A percentile compares a stretch with the other conserved stretches of the same genome.
These are phyloP conservation scores for Trichosporon ovoides DNA, from an alignment of 1,284 basidiomycete genomes.

Conservation along the genomic window DNA sequence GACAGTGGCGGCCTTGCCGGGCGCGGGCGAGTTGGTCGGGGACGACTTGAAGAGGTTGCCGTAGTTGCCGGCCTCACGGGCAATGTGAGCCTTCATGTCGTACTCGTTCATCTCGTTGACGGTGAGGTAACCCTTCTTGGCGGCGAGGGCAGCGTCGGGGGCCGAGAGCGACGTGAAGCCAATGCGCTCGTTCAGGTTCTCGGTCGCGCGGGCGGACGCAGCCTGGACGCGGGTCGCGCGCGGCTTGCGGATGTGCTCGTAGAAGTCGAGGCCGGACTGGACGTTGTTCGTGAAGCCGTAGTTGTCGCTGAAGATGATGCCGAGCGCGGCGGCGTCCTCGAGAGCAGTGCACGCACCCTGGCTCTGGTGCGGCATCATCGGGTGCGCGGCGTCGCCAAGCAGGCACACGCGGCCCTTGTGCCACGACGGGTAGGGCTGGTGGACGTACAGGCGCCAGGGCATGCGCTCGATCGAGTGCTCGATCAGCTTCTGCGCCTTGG, in stretches of 20 bases:
- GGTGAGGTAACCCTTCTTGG: slow-evolving; percentile 44
- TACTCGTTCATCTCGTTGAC: slow-evolving; percentile 40
- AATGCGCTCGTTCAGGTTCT: slow-evolving; percentile 49
- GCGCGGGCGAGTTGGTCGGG: background rate
- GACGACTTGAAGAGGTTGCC: slow-evolving; percentile 10
- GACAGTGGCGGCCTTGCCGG: background rate
- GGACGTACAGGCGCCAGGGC: slow-evolving; percentile 48
- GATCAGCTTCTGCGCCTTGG: slow-evolving; percentile 40
- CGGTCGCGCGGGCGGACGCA: slow-evolving; percentile 40
- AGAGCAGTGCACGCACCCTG: slow-evolving; percentile 41
- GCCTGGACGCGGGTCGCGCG: slow-evolving; percentile 47
- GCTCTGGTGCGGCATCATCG: slow-evolving; percentile 41
- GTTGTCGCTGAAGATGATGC: slow-evolving; percentile 33
- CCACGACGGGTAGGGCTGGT: slow-evolving; percentile 43
- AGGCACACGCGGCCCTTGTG: slow-evolving; percentile 36
- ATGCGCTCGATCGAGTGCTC: slow-evolving; percentile 42
- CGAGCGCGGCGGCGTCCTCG: slow-evolving; percentile 43
- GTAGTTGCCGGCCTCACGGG: slow-evolving; percentile 12
- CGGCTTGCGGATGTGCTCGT: slow-evolving; percentile 46
- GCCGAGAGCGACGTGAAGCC: slow-evolving; percentile 47
- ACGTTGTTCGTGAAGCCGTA: slow-evolving; percentile 38
- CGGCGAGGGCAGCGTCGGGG: slow-evolving; percentile 27
- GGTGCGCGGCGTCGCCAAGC: slow-evolving; percentile 43
- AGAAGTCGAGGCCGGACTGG: slow-evolving; percentile 39
- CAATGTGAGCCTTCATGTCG: slow-evolving; percentile 34